Evolutionary conservation across 1,284 basidiomycete species (phyloP).

Genomic region (Ganoderma meredithae): DNA sequence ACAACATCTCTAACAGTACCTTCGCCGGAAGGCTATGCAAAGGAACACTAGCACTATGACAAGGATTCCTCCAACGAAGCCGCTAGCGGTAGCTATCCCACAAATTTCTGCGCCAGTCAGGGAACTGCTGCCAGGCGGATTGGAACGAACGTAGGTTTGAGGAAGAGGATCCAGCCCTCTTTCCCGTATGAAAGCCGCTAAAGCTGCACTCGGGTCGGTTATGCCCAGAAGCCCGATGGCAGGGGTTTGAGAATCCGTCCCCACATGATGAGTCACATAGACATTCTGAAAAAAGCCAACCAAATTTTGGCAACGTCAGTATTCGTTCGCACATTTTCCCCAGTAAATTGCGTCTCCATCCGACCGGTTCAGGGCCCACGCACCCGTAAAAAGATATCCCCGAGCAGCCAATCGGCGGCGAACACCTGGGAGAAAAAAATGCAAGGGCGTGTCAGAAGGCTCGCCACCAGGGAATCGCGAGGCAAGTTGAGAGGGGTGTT

Average conservation of each 20-base stretch:
- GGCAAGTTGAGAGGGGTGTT: not conserved
- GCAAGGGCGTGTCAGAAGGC: conserved; percentile 13
- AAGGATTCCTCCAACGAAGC: conserved; percentile 43
- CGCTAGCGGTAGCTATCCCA: conserved; percentile 38
- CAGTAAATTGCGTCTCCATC: conserved; percentile 7
- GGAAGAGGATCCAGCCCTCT: conserved; percentile 54
- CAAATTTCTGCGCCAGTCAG: conserved; percentile 38
- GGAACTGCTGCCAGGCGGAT: conserved; percentile 22
- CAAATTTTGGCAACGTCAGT: conserved; percentile 14
- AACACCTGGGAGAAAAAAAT: conserved; percentile 48
- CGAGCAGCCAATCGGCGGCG: conserved; percentile 70
- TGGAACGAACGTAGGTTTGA: conserved; percentile 35
- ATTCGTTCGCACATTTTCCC: not conserved
- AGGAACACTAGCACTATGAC: conserved; percentile 35
- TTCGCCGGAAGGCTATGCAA: conserved; percentile 19
- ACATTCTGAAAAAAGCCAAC: conserved; percentile 51
- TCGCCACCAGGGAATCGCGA: conserved; percentile 5
- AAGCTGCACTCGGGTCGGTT: conserved; percentile 50
- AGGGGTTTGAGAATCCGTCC: conserved; percentile 51
- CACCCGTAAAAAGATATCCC: conserved; percentile 63
- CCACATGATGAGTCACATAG: conserved; percentile 57
- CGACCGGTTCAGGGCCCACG: conserved; percentile 29
- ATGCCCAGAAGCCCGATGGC: conserved; percentile 55
- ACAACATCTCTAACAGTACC: conserved; percentile 21
- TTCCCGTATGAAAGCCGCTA: conserved; percentile 48